Evolutionary conservation across 768 basidiomycete genomes (phyloP).

Genomic region (Rhodotorula toruloides): DNA sequence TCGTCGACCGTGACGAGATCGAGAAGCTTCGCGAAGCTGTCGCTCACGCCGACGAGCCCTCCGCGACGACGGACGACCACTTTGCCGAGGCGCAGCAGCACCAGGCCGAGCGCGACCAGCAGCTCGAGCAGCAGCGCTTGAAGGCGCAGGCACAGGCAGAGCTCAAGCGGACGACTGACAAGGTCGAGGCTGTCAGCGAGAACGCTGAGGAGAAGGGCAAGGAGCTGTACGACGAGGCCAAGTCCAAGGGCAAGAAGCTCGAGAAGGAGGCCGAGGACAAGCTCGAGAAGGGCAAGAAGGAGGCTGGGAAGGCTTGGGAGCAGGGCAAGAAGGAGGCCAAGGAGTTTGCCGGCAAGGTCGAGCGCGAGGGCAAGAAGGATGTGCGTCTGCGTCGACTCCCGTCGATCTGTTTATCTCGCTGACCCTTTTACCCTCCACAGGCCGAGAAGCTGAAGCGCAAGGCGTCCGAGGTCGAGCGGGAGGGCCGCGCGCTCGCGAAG

Average conservation of each 20-base stretch:
- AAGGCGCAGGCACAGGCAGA: not conserved
- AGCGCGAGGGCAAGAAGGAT: slow-evolving; percentile 9
- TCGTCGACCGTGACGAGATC: slow-evolving; percentile 22
- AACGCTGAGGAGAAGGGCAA: not conserved
- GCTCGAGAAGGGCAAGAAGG: slow-evolving; percentile 7
- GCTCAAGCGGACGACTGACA: not conserved
- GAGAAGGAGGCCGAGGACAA: slow-evolving; percentile 9
- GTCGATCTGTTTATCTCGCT: no score
- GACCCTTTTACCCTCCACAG: not conserved
- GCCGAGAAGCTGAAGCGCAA: slow-evolving; percentile 34
- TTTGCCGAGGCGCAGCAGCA: slow-evolving; percentile 14
- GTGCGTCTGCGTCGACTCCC: not conserved
- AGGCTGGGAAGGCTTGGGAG: slow-evolving; percentile 30
- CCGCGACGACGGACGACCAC: not conserved
- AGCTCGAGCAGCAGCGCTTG: slow-evolving; percentile 21
- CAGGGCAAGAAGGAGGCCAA: slow-evolving; percentile 40
- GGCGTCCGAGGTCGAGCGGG: slow-evolving; percentile 26
- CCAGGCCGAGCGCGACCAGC: slow-evolving; percentile 21
- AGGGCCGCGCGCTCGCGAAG: slow-evolving; percentile 17
- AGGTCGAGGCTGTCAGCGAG: no score
- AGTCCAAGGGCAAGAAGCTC: not conserved
- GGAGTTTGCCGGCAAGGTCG: slow-evolving; percentile 40
- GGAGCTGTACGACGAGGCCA: not conserved
- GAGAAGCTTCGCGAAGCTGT: slow-evolving; percentile 17
- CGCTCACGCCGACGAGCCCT: slow-evolving; percentile 19